Evolutionary conservation across 163 green algal species (phyloP).

Genomic region (Smithsoniella earleae): DNA sequence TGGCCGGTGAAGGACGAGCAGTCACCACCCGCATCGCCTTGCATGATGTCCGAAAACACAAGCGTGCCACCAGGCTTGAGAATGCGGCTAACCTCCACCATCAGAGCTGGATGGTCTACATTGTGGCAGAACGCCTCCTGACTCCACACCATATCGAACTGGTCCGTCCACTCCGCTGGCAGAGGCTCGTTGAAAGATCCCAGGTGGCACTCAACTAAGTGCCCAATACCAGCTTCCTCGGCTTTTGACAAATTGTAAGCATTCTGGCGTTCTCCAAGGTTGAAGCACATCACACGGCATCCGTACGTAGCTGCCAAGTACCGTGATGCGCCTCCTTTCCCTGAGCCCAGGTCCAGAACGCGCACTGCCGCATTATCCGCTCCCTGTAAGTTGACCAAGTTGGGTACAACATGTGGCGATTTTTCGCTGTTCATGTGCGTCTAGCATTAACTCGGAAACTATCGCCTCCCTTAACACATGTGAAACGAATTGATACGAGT

Average conservation of each 20-base stretch:
- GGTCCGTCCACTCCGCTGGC: slow-evolving; percentile 25
- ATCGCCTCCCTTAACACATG: too few species aligned
- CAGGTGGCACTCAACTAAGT: slow-evolving; percentile 32
- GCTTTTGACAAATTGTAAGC: slow-evolving; percentile 33
- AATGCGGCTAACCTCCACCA: slow-evolving; percentile 18
- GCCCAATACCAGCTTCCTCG: slow-evolving; percentile 31
- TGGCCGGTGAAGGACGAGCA: slow-evolving; percentile 38
- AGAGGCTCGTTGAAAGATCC: slow-evolving; percentile 22
- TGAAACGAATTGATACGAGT: too few species aligned
- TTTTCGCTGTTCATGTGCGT: too few species aligned
- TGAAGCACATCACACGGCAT: slow-evolving; percentile 37
- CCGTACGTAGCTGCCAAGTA: slow-evolving; percentile 36
- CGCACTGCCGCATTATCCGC: too few species aligned
- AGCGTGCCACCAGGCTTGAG: slow-evolving; percentile 26
- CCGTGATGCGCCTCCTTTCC: slow-evolving; percentile 35
- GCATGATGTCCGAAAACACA: slow-evolving; percentile 33
- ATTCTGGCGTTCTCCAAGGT: slow-evolving; percentile 39
- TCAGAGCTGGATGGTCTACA: neutral
- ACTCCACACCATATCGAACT: slow-evolving; percentile 32
- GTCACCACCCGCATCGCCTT: slow-evolving; percentile 33
- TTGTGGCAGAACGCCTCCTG: slow-evolving; percentile 31
- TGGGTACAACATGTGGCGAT: too few species aligned
- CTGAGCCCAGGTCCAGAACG: slow-evolving; percentile 38
- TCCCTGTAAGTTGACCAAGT: too few species aligned
- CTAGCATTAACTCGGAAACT: too few species aligned